A percentile compares a stretch with the other conserved stretches of the same genome.
phyloP scores from a whole-genome alignment of 139 green algal species.

The Volvox reticuliferus region DNA sequence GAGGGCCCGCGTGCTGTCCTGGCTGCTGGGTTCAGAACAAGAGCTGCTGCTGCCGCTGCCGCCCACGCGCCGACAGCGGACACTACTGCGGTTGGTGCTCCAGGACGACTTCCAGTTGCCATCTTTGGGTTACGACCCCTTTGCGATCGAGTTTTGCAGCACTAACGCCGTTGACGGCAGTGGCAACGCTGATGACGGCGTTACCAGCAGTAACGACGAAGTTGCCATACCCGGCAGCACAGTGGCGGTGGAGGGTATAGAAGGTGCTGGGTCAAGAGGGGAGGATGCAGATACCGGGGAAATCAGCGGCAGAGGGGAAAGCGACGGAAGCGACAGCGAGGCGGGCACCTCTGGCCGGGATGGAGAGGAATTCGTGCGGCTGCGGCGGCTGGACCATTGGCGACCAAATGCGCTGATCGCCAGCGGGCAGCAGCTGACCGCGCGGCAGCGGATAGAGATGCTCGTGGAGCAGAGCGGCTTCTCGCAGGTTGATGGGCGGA shows the following conservation, averaged over 20 bases:
- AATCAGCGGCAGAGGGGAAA: background rate
- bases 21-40: background rate
- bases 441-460: slow-evolving; percentile 26
- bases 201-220: too few species aligned
- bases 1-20: background rate
- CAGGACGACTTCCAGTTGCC: slow-evolving; percentile 24
- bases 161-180: background rate
- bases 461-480: slow-evolving; percentile 21
- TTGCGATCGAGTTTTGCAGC: background rate
- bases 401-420: background rate
- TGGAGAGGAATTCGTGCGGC: background rate
- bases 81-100: slow-evolving; percentile 13
- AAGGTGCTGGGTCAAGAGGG: too few species aligned
- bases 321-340: slow-evolving; percentile 2
- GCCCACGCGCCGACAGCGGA: background rate
- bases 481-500: slow-evolving; percentile 9
- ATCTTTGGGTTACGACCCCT: slow-evolving; percentile 6
- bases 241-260: too few species aligned
- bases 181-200: too few species aligned
- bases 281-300: background rate
- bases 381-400: slow-evolving; percentile 13
- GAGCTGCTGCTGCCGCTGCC: slow-evolving; percentile 35
- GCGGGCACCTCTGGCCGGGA: too few species aligned
- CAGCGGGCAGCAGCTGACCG: background rate
- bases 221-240: background rate